Percentiles rank a stretch among this genome's conserved stretches.
Conservation (phyloP, 1,139 yeast genomes). For the Zygoascus sp. region DNA sequence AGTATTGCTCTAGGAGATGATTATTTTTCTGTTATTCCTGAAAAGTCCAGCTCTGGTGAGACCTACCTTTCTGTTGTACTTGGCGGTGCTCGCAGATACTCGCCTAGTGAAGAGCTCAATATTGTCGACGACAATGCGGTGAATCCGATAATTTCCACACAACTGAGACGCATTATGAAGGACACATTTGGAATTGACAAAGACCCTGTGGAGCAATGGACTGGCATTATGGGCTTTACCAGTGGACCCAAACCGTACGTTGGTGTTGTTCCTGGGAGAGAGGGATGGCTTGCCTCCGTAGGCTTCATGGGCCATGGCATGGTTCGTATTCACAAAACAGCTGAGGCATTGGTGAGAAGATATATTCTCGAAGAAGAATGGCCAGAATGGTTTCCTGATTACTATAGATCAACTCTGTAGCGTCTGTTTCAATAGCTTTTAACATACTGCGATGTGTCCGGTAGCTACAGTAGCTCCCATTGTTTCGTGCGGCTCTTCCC, state of each 20-base stretch:
- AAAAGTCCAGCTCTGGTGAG: slow-evolving; percentile 13
- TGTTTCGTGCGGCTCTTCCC: not conserved
- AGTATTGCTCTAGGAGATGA: slow-evolving; percentile 26
- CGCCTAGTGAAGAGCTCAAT: slow-evolving; percentile 19
- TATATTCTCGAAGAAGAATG: slow-evolving; percentile 17
- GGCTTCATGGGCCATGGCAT: slow-evolving; percentile 49
- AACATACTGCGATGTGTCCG: too few relatives aligned
- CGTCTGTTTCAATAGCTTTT: too few relatives aligned
- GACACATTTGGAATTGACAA: slow-evolving; percentile 20
- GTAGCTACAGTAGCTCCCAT: not conserved
- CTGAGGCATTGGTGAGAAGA: slow-evolving; percentile 25
- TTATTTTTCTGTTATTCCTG: slow-evolving; percentile 23
- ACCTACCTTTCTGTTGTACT: slow-evolving; percentile 21
- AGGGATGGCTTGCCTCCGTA: slow-evolving; percentile 36
- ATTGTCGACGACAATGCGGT: slow-evolving; percentile 21
- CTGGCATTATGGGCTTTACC: slow-evolving; percentile 43
- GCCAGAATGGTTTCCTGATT: slow-evolving; percentile 27
- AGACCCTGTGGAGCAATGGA: slow-evolving; percentile 34
- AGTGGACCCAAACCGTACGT: slow-evolving; percentile 32
- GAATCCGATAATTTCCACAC: slow-evolving; percentile 19
- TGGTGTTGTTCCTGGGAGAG: slow-evolving; percentile 27
- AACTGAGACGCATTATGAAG: slow-evolving; percentile 20
- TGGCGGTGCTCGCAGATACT: slow-evolving; percentile 30
- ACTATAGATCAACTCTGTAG: slow-evolving; percentile 12
- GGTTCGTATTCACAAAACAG: slow-evolving; percentile 40